Evolutionary conservation across 2,329 filamentous ascomycete species (phyloP), one percentile per base, ranked within the genome.

Genomic region (Arthrobotrys musiformis): DNA sequence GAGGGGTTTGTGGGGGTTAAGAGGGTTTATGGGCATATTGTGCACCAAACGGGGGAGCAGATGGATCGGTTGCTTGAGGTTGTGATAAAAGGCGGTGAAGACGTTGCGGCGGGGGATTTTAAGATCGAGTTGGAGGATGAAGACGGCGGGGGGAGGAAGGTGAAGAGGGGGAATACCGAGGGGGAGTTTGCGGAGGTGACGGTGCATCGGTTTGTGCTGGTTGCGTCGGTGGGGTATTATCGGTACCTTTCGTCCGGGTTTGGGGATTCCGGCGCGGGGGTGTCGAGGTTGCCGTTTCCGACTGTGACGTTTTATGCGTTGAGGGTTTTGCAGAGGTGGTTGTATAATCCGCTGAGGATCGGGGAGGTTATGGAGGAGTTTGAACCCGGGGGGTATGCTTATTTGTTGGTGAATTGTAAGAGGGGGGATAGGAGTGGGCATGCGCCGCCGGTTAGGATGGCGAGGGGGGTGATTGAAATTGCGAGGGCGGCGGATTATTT

Each of bases 401-500:
- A 77, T 35, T 33, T 77, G 13, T 17, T 77, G 6, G 28, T 17
- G 1, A 61, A 35, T n/a, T 77, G 73, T 30, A 70, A 66, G 35
- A 15, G 60, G 2, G 60, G 61, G 9, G 73, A 70, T 37, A 48
- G 44, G 5, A 77, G 67, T 52, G 50, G 50, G 8, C 60, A 70
- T 37, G 52, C 66, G 2, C 60, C 73, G 2, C 73, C 73, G 5
- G 2, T 70, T 2, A 50, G 60, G 0, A 78, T 78, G 2, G 79
- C 79, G 42, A 70, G 58, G 33, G 64, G 64, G 13, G 19, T 80
- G n/a, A 58, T 80, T 7, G 78, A 80, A 19, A 78, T 80, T n/a
- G 78, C 79, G 1, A 62, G 70, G 15, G 79, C 79, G 62, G 79
- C 79, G 24, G 78, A 80, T 70, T 80, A 79, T 42, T 64, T 80